These are phyloP conservation scores for Geosiphon pyriformis DNA, from an alignment of 192 early-diverging fungal genomes.

Conservation along the genomic window DNA sequence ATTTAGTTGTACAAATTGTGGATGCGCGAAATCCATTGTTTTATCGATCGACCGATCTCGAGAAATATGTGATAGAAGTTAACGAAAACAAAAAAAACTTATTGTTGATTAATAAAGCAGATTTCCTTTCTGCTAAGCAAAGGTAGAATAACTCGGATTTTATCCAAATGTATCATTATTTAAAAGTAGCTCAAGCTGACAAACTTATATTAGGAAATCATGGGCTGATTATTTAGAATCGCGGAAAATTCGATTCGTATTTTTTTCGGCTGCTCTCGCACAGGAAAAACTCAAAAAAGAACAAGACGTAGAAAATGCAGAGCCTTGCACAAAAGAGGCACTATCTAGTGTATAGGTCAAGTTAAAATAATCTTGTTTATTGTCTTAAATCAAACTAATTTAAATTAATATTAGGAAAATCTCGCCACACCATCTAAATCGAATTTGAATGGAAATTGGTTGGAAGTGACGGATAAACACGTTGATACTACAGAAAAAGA, in stretches of 20 bases:
- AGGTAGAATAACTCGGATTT: constrained; percentile 35
- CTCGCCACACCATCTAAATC: too few species aligned
- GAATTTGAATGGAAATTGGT: too few species aligned
- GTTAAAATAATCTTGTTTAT: too few species aligned
- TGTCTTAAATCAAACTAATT: too few species aligned
- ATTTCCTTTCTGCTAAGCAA: constrained; percentile 87
- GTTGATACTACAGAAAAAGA: too few species aligned
- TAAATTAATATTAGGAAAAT: too few species aligned
- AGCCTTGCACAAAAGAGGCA: constrained; percentile 34
- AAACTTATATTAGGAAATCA: constrained; percentile 31
- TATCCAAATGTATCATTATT: background rate
- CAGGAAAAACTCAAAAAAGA: constrained; percentile 74
- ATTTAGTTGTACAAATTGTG: constrained; percentile 96
- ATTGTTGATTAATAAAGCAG: constrained; percentile 97
- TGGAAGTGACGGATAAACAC: too few species aligned
- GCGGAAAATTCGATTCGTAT: constrained; percentile 78
- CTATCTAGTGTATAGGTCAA: too few species aligned
- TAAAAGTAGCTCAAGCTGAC: background rate
- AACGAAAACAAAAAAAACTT: constrained; percentile 80
- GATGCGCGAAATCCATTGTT: constrained; percentile 95
- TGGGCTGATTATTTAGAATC: constrained; percentile 92
- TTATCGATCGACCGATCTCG: constrained; percentile 85
- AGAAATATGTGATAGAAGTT: constrained; percentile 87
- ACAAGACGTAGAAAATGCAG: constrained; percentile 48
- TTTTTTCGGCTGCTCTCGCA: constrained; percentile 90